Evolutionary conservation across 352 stramenopile genomes (phyloP), one percentile per base, ranked within the genome.

Genomic region (Phytophthora capsici): DNA sequence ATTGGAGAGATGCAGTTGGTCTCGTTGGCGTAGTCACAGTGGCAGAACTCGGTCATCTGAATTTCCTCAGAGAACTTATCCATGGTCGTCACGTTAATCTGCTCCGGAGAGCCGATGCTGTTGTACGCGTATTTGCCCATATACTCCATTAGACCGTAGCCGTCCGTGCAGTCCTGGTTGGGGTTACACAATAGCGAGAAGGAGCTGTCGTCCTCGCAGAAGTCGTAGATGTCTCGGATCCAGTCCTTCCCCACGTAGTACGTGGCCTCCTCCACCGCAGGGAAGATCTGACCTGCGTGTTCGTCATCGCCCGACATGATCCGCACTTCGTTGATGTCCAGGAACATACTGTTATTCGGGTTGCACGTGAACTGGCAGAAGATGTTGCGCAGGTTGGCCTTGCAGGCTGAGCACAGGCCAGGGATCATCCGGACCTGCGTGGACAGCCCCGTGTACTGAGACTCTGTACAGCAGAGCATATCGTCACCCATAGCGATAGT

Each of bases 191-290:
- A 38, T 9, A 87, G 34, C 28, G 76, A 82, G 56, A 84, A 90
- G 36, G 69, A 81, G 41, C 60, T 78, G 67, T 90, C 81, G 38
- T 72, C 78, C 49, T 85, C 61, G 23, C 75, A 88, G 43, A 77
- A 88, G 57, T 88, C 78, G 52, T 90, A 90, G 10, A 90, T 70
- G 51, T 90, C 81, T 9, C 81, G 81, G 28, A 87, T 72, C 77
- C 69, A 86, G 69, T 90, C 78, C 19, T 73, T 75, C 28, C 81
- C 77, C 14, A 88, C 81, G 56, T 83, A 87, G 57, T 85, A 90
- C 23, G 77, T 88, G 50, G 60, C 62, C 20, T 87, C 72, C 64
- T 88, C 77, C 12, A 87, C 68, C 3, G 78, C 77, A 16, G 81
- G 79, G 59, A 83, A 89, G 3, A 86, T 44, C 2, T 69, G 63